Base-by-base conservation (phyloP, 345 rosid genomes). In the Orychophragmus violaceus region DNA sequence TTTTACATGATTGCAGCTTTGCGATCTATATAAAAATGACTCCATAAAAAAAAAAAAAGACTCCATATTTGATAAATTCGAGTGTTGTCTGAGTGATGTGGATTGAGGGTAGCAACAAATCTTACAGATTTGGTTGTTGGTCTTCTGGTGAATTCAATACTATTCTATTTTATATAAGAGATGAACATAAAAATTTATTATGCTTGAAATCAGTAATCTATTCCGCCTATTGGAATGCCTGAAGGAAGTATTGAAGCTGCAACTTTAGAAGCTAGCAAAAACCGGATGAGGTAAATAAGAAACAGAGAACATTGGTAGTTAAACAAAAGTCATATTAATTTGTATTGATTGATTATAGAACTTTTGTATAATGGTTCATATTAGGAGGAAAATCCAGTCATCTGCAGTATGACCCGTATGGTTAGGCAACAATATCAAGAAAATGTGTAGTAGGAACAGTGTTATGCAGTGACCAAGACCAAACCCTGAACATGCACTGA, bases 241-340 rank as follows among this genome's bases (percentile, higher is more conserved):
- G 55, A 84, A 11, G 97, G 94, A 78, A 91, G 87, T 71, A 61
- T 86, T 1, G 99, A 95, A 80, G 85, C 96, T 18, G 80, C 91
- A 70, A 91, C 98, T 44, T 81, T 95, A 85, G 99, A 95, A 83
- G 99, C 99, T 77, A 91, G 97, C 82, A 95, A 95, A 86, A 95
- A 91, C 62, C 99, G 98, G 32, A 91, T 84, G 97, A 95, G 99
- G 99, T 95, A 84, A 60, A 12, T 18, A 3, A n/a, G 23, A 49
- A 58, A 25, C 46, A 62, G 24, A 46, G 5, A 49, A 57, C 61
- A 17, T 37, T 21, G 28, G 44, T 52, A 23, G 45, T 25, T 60
- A 24, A 37, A 59, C 4, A 5, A 8, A 62, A 30, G 8, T 30
- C 8, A 51, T n/a, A n/a, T n/a, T n/a, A n/a, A n/a, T n/a, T n/a